Evolutionary conservation across 2,329 filamentous ascomycete species (phyloP), one percentile per base, ranked within the genome.

Genomic region (Pseudogymnoascus sp.): DNA sequence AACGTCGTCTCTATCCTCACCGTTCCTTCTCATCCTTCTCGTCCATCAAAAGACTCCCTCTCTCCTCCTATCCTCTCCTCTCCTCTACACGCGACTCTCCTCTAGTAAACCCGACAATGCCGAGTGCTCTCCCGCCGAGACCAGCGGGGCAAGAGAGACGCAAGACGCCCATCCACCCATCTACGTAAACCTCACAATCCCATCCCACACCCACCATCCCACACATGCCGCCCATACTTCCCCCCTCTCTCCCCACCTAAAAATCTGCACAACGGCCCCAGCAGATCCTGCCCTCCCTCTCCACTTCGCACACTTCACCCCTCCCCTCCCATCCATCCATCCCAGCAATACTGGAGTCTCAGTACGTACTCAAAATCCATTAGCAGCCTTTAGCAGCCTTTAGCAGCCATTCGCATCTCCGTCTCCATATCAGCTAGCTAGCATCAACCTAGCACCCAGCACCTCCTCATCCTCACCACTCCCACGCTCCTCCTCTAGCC

Each of bases 131-230:
- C 37, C 11, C 38, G 38, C 38, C 38, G 38, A 42, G 38, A 42
- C 38, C 38, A 42, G 38, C 38, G 38, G 38, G 38, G 38, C 38
- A 40, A 16, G 8, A 44, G 60, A 6, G 63, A 66, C 13, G 63
- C 16, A 38, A 19, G 19, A 19, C 19, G 19, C 2, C 66, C 42
- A 69, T 61, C 26, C 66, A 64, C 53, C 62, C 42, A 69, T 61
- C 26, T 66, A 64, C 53, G 61, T 65, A 42, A 66, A 65, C 60
- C 50, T 60, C 64, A 60, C 68, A 31, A 31, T 31, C 29, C 29
- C 29, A 31, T 31, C 29, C 19, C 19, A 19, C 19, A 19, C 19
- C 19, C 19, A 19, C 29, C 29, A 31, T 31, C 29, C 29, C 8
- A 31, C 6, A 31, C 29, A 31, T 67, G 2, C 29, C 40, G 38